phyloP scores from a whole-genome alignment of 371 early-diverging fungal species.

The Zopfochytrium polystomum region DNA sequence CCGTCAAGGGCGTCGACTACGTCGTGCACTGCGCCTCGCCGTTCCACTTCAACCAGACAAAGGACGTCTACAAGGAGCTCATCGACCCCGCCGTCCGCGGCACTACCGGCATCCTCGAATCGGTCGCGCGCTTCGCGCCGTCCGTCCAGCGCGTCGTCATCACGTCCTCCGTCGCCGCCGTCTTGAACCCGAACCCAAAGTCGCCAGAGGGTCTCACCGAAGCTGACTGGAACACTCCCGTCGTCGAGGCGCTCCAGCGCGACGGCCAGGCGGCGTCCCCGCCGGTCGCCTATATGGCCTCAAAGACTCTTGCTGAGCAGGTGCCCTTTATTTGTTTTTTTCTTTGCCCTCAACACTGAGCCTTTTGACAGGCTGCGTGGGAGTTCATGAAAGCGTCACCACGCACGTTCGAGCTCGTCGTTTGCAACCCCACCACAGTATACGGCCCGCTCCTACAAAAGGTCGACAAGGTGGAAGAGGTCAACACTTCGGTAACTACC shows the following conservation, averaged over 20 bases:
- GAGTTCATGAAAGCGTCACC: constrained; percentile 21
- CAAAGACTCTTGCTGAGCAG: constrained; percentile 37
- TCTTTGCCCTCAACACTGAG: no score
- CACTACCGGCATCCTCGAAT: constrained; percentile 28
- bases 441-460: constrained; percentile 24
- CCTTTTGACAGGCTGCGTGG: constrained; percentile 41
- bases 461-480: constrained; percentile 3
- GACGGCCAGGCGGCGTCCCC: constrained; percentile 7
- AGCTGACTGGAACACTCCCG: constrained; percentile 33
- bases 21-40: constrained; percentile 41
- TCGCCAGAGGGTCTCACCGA: constrained; percentile 22
- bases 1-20: constrained; percentile 31
- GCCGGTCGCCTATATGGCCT: constrained; percentile 23
- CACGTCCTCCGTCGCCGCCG: constrained; percentile 38
- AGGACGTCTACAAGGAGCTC: constrained; percentile 27
- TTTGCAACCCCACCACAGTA: constrained; percentile 25
- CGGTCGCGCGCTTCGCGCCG: constrained; percentile 13
- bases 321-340: no score
- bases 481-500: constrained; percentile 28
- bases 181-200: constrained; percentile 9
- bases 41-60: constrained; percentile 25
- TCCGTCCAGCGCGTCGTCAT: constrained; percentile 25
- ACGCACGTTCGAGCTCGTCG: constrained; percentile 22
- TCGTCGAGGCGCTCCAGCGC: constrained; percentile 10
- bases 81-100: constrained; percentile 44